Base-by-base conservation (phyloP, 495 filamentous ascomycete species). In the Xylaria venustula region DNA sequence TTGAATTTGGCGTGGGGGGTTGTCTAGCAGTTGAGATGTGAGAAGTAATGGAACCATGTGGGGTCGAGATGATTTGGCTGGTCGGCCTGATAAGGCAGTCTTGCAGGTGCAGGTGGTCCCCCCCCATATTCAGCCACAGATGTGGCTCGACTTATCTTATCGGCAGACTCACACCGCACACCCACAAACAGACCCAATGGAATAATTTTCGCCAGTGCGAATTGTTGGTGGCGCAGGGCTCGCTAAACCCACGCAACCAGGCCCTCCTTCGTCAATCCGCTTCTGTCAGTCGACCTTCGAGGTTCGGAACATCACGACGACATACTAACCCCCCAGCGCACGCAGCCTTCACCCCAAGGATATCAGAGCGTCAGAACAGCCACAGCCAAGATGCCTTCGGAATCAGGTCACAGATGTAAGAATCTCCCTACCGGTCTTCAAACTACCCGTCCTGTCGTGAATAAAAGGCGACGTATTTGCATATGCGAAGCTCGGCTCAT, bases 361-460 rank as follows among this genome's bases (percentile, higher is more conserved):
- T 62, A 53, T 64, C 63, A 76, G 73, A 72, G 69, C 55, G 64
- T 68, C 70, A 64, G 50, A 64, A 66, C 62, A 71, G 63, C 66
- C 58, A 63, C 60, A 71, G 79, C 79, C 87, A 90, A 83, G 77
- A 92, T 92, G 89, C 84, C 87, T 87, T 85, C 87, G 71, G 88
- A 89, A 86, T 79, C 87, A 70, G 89, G 89, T 82, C 88, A 92
- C 84, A 85, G 88, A 84, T 83, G 90, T 92, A 81, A 90, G 89
- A 36, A 25, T 17, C 28, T 19, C 49, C n/a, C n/a, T n/a, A n/a
- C n/a, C n/a, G n/a, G n/a, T n/a, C n/a, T n/a, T n/a, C n/a, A n/a
- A n/a, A n/a, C n/a, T n/a, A n/a, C n/a, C n/a, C n/a, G n/a, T n/a
- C n/a, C n/a, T n/a, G n/a, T n/a, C n/a, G n/a, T n/a, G n/a, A n/a